These are phyloP conservation scores for Leccinum subrobustum DNA, from an alignment of 1,284 basidiomycete species.

Conservation along the genomic window DNA sequence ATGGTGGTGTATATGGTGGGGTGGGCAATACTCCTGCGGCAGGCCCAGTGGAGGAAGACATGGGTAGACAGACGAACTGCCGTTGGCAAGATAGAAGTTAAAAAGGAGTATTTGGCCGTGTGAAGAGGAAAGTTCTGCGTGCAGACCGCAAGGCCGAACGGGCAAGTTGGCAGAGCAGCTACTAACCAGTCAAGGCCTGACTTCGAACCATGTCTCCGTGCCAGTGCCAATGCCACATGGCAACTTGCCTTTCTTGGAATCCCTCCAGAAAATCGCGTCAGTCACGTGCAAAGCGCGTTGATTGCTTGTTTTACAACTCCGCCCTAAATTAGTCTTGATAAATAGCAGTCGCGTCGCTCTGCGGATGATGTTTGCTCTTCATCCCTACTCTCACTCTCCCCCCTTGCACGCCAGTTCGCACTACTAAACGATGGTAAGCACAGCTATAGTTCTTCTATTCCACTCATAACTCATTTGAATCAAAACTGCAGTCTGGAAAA, in stretches of 20 bases:
- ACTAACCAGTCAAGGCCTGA: slow-evolving; percentile 1
- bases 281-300: slow-evolving; percentile 38
- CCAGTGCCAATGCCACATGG: slow-evolving; percentile 11
- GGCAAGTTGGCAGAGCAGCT: slow-evolving; percentile 5
- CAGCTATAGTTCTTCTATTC: neutral
- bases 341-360: slow-evolving; percentile 30
- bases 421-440: slow-evolving; percentile 26
- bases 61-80: slow-evolving; percentile 30
- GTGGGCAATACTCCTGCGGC: slow-evolving; percentile 32
- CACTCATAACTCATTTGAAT: neutral
- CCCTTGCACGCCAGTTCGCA: neutral
- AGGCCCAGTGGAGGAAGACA: slow-evolving; percentile 34
- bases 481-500: slow-evolving; percentile 46
- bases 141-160: slow-evolving; percentile 32
- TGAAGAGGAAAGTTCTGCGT: slow-evolving; percentile 27
- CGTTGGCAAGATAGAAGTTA: slow-evolving; percentile 6
- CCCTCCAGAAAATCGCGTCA: slow-evolving; percentile 20
- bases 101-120: slow-evolving; percentile 12
- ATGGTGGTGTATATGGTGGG: slow-evolving; percentile 25
- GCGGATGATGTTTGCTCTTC: slow-evolving; percentile 2
- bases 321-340: slow-evolving; percentile 27
- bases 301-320: slow-evolving; percentile 33
- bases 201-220: slow-evolving; percentile 17
- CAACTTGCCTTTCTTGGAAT: slow-evolving; percentile 18
- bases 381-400: slow-evolving; percentile 11